Conservation (phyloP, 441 rosid genomes). For the Euphorbia schlechtendalii region DNA sequence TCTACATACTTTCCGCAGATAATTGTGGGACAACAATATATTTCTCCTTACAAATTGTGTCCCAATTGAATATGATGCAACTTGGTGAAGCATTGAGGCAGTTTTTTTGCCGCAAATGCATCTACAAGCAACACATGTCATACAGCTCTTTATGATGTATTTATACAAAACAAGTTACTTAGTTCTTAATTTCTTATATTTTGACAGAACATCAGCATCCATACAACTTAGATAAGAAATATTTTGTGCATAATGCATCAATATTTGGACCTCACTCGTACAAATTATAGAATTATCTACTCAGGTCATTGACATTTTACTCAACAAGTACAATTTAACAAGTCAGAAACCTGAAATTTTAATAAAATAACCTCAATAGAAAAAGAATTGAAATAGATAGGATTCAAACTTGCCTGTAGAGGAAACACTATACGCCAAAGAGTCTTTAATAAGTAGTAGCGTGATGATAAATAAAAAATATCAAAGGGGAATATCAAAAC, state of each 20-base stretch:
- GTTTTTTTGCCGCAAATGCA: background rate
- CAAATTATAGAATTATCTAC: background rate
- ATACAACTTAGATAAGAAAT: background rate
- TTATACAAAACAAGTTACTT: too few species aligned
- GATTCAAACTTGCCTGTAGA: constrained; percentile 51
- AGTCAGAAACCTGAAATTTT: constrained; percentile 1
- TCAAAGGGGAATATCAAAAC: constrained; percentile 80
- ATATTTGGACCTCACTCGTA: background rate
- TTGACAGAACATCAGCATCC: background rate
- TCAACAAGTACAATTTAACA: background rate
- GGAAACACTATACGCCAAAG: constrained; percentile 86
- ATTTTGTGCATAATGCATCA: background rate
- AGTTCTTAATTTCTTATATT: too few species aligned
- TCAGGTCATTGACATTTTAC: background rate
- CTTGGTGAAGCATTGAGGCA: background rate
- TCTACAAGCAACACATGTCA: background rate
- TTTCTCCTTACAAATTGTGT: background rate
- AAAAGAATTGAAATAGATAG: constrained; percentile 7
- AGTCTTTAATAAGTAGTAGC: constrained; percentile 81
- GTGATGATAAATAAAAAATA: constrained; percentile 79
- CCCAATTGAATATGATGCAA: constrained; percentile 2
- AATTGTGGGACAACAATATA: background rate
- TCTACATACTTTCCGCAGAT: background rate
- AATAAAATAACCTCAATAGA: background rate
- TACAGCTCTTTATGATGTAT: background rate